A percentile compares a stretch with the other conserved stretches of the same genome.
Evolutionary conservation across 768 basidiomycete genomes (phyloP).

Genomic region (Trichaptum fuscoviolaceum): DNA sequence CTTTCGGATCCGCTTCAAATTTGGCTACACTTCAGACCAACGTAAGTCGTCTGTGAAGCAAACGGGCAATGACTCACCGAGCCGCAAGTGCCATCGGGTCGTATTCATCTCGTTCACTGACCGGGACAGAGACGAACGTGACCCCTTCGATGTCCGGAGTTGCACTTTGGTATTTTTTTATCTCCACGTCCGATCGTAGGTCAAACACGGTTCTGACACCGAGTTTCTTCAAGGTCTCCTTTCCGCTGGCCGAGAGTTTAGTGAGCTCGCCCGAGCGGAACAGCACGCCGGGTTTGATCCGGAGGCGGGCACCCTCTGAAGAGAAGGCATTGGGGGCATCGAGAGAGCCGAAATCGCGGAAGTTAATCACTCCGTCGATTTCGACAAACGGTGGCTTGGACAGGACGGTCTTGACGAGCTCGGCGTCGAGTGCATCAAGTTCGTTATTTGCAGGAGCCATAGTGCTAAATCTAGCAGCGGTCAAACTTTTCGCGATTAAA

Average conservation of each 20-base stretch:
- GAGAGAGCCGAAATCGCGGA: slow-evolving; percentile 30
- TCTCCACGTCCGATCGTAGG: slow-evolving; percentile 33
- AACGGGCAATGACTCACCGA: slow-evolving; percentile 13
- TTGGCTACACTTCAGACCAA: slow-evolving; percentile 21
- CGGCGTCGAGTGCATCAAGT: background rate
- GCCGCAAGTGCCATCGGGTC: slow-evolving; percentile 23
- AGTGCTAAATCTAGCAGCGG: background rate
- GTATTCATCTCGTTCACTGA: slow-evolving; percentile 23
- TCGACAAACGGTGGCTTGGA: slow-evolving; percentile 31
- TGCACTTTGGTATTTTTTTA: slow-evolving; percentile 26
- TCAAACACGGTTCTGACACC: slow-evolving; percentile 36
- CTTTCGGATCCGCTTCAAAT: slow-evolving; percentile 22
- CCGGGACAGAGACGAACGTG: slow-evolving; percentile 25
- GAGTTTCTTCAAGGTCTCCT: slow-evolving; percentile 27
- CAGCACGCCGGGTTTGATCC: slow-evolving; percentile 26
- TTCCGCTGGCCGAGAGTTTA: slow-evolving; percentile 30
- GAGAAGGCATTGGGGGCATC: slow-evolving; percentile 7
- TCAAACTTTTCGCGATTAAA: background rate
- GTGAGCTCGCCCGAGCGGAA: slow-evolving; percentile 37
- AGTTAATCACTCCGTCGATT: slow-evolving; percentile 36
- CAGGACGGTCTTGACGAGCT: slow-evolving; percentile 9
- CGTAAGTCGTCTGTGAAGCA: background rate
- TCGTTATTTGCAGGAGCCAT: background rate
- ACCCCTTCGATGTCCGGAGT: slow-evolving; percentile 28
- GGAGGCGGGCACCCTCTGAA: slow-evolving; percentile 1